Base-by-base conservation (phyloP, 164 flowering plant species). In the Vitis labrusca region DNA sequence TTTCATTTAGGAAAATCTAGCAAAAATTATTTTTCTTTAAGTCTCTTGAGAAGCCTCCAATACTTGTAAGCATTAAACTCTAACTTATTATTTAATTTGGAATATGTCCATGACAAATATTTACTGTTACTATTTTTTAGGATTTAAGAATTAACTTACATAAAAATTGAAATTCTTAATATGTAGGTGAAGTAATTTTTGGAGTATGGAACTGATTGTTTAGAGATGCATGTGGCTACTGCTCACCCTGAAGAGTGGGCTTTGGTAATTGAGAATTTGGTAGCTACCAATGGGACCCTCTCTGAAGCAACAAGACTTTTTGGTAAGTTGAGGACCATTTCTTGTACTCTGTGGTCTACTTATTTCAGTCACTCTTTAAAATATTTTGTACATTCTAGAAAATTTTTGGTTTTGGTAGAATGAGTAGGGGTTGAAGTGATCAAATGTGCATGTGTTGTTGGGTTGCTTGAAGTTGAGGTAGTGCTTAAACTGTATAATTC, bases 211-310 rank as follows among this genome's bases (percentile, higher is more conserved):
- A 84, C 76, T 2, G 97, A 94, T 75, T 82, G 97, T 69, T 64
- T 94, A 52, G 94, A 92, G 76, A 92, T 94, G 93, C 97, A 92
- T 76, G 85, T 92, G 59, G 97, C 85, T 51, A 97, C 97, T 53
- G 91, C 92, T 63, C 76, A 85, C 72, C 80, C 87, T 2, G 93
- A 92, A 48, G 98, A 94, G 51, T 85, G 90, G 8, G 91, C 87
- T 49, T n/a, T 94, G 65, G 76, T 94, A 17, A 85, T 94, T 71
- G 98, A 94, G 83, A 97, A 94, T 82, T 73, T 94, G 74, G 91
- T 94, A n/a, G 98, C 98, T 32, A 94, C 98, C 2, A 97, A 97
- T 13, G 98, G 98, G 51, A 94, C 98, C 44, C 84, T 94, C 2
- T 85, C 86, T 59, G 98, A 97, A 8, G 94, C 95, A 49, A 88